Conservation (phyloP, 177 flowering plant genomes). For the Telopea speciosissima region DNA sequence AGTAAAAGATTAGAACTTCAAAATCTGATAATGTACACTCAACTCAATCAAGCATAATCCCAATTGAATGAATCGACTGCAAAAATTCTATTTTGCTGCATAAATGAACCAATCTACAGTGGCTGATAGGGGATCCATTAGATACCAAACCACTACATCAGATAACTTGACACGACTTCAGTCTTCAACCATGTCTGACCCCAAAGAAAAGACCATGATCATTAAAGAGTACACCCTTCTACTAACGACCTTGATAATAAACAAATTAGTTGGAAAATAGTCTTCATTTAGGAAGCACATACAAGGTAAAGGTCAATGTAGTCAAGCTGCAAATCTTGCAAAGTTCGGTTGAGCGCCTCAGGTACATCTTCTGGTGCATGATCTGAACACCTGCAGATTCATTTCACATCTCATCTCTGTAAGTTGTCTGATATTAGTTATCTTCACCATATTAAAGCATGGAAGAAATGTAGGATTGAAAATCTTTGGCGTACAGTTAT, state of each 20-base stretch:
- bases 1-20: background rate
- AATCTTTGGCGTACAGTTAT: no score
- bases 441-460: background rate
- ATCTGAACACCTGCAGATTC: slow-evolving; percentile 11
- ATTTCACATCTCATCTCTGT: background rate
- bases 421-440: background rate
- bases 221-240: background rate
- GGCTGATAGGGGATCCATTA: background rate
- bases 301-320: slow-evolving; percentile 46
- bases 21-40: background rate
- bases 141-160: background rate
- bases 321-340: slow-evolving; percentile 42
- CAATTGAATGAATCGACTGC: no score
- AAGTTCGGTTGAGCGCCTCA: slow-evolving; percentile 32
- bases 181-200: background rate
- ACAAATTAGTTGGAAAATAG: no score
- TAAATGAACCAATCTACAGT: background rate
- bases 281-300: slow-evolving; percentile 5
- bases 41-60: no score
- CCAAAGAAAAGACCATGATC: background rate
- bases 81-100: no score
- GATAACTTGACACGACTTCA: background rate
- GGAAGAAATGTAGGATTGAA: background rate
- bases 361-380: slow-evolving; percentile 48
- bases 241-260: background rate